phyloP scores from a whole-genome alignment of 2,329 filamentous ascomycete species.

The Torrubiellomyces zombiae region DNA sequence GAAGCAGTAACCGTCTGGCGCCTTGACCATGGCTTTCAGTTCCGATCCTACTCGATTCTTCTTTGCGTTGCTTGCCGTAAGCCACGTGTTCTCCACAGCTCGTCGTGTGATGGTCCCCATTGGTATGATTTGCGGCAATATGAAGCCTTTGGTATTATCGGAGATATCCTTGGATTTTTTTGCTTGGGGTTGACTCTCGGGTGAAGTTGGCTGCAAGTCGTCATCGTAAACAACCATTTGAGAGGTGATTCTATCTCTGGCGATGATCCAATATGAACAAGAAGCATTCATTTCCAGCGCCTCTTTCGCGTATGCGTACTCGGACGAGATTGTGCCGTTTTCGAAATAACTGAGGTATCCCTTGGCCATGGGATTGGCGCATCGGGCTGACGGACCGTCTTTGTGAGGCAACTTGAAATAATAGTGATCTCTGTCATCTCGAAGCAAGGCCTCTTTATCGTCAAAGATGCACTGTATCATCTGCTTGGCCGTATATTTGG shows the following conservation, averaged over 20 bases:
- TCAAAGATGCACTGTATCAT: conserved; percentile 67
- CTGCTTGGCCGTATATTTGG: conserved; percentile 52
- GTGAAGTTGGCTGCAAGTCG: conserved; percentile 24
- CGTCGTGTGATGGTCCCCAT: conserved; percentile 96
- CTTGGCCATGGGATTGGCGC: conserved; percentile 79
- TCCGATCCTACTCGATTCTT: conserved; percentile 91
- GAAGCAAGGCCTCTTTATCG: conserved; percentile 48
- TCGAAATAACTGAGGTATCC: conserved; percentile 85
- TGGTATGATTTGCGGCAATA: conserved; percentile 86
- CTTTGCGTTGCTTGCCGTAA: conserved; percentile 95
- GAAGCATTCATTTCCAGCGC: conserved; percentile 97
- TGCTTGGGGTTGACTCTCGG: conserved; percentile 2
- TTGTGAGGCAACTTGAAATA: conserved; percentile 97
- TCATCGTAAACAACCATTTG: conserved; percentile 85
- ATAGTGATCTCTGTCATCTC: conserved; percentile 44
- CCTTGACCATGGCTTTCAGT: conserved; percentile 89
- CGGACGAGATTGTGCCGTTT: conserved; percentile 69
- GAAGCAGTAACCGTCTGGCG: conserved; percentile 79
- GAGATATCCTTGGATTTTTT: conserved; percentile 8
- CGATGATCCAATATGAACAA: conserved; percentile 98
- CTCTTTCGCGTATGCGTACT: conserved; percentile 81
- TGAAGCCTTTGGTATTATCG: conserved; percentile 45
- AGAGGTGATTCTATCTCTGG: conserved; percentile 79
- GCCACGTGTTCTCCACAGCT: conserved; percentile 94
- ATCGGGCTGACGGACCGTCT: conserved; percentile 73